These are phyloP conservation scores for Melaleuca quinquenervia DNA, from an alignment of 345 rosid genomes.

Conservation along the genomic window DNA sequence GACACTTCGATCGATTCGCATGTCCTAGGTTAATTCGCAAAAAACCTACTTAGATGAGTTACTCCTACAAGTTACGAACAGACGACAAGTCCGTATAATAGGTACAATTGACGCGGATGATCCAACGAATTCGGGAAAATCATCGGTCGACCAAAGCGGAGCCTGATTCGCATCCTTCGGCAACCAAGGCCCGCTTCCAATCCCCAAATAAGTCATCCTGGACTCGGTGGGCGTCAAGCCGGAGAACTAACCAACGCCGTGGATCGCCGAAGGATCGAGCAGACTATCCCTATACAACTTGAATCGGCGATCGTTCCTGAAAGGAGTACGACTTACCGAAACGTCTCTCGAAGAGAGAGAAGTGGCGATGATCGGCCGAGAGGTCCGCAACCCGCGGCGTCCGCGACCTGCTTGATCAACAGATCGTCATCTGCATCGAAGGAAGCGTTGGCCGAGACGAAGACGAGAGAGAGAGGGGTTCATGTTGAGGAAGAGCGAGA, in stretches of 20 bases:
- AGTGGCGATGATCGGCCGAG: constrained; percentile 47
- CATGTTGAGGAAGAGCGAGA: constrained; percentile 17
- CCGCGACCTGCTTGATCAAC: constrained; percentile 74
- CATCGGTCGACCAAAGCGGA: constrained; percentile 66
- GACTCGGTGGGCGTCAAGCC: constrained; percentile 80
- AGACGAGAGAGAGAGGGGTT: constrained; percentile 1
- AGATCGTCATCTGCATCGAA: constrained; percentile 17
- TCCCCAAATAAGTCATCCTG: constrained; percentile 50
- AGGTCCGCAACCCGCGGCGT: constrained; percentile 1
- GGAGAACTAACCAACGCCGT: constrained; percentile 87
- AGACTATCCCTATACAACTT: constrained; percentile 44
- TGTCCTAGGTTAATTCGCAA: too few species aligned
- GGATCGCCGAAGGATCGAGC: constrained; percentile 71
- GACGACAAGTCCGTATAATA: background rate
- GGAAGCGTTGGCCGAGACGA: constrained; percentile 3
- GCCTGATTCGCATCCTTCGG: constrained; percentile 75
- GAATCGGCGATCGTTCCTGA: constrained; percentile 43
- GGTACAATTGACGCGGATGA: background rate
- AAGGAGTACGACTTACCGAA: constrained; percentile 57
- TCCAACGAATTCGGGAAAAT: background rate
- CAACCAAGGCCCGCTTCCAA: constrained; percentile 27
- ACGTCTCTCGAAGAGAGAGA: constrained; percentile 55
- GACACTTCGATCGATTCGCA: too few species aligned
- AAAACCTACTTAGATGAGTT: too few species aligned
- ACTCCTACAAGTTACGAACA: too few species aligned